Percentiles rank a stretch among this genome's conserved stretches.
phyloP scores from a whole-genome alignment of 768 basidiomycete genomes.

The Pulveroboletus sp. region DNA sequence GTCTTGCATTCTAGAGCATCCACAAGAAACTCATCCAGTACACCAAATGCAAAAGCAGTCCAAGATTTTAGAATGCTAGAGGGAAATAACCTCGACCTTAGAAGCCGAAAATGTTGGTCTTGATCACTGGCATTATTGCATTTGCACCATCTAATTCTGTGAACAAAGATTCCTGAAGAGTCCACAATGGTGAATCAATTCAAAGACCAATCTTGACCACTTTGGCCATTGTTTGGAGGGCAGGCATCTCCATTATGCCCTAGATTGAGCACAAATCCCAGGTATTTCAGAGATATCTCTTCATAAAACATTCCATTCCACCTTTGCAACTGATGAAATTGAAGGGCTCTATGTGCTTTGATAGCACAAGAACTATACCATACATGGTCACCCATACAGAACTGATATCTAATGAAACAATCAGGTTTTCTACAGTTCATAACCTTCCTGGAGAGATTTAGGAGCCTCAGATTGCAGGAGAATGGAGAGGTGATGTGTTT shows the following conservation, averaged over 20 bases:
- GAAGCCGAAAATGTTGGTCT: neutral
- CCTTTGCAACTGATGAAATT: neutral
- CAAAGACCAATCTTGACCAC: neutral
- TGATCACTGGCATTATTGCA: neutral
- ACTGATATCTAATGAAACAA: neutral
- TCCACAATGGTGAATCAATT: neutral
- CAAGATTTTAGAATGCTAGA: conserved; percentile 9
- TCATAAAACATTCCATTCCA: neutral
- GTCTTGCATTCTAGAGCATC: conserved; percentile 17
- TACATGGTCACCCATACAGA: neutral
- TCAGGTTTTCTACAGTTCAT: neutral
- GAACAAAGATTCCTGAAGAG: neutral
- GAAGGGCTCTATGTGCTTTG: neutral
- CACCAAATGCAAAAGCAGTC: conserved; percentile 20
- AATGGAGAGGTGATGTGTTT: neutral
- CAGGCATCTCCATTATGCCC: neutral
- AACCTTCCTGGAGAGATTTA: too few relatives aligned
- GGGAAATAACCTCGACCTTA: neutral
- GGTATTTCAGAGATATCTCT: neutral
- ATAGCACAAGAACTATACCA: neutral
- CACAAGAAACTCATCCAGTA: conserved; percentile 19
- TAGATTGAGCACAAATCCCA: neutral
- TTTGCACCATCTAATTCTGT: neutral
- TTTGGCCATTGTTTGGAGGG: neutral
- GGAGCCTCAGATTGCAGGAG: neutral